Conservation (phyloP, 257 asterid genomes). For the Vinca minor region DNA sequence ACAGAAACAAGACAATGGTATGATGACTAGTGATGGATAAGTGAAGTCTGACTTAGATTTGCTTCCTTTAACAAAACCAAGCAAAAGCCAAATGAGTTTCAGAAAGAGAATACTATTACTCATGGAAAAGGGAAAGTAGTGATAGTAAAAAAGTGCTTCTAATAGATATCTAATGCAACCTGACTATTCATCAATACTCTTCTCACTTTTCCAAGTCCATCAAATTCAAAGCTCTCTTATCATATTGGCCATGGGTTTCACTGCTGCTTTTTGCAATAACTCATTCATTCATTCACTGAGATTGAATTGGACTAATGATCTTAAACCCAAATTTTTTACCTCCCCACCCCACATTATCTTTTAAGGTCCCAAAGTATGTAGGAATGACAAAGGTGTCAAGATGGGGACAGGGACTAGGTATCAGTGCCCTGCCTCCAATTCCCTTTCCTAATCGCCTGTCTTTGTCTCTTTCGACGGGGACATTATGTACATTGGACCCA, state of each 20-base stretch:
- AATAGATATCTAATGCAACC: not conserved
- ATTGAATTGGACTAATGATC: slow-evolving; percentile 25
- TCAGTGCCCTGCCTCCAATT: no score
- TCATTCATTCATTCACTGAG: slow-evolving; percentile 17
- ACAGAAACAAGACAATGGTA: slow-evolving; percentile 50
- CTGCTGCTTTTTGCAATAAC: slow-evolving; percentile 22
- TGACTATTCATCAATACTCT: slow-evolving; percentile 2
- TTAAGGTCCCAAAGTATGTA: no score
- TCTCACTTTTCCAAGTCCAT: slow-evolving; percentile 13
- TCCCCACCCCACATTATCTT: not conserved
- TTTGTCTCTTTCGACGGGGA: no score
- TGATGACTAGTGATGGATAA: slow-evolving; percentile 20
- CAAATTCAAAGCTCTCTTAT: slow-evolving; percentile 4
- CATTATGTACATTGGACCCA: no score
- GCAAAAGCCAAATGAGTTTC: slow-evolving; percentile 37
- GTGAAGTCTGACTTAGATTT: slow-evolving; percentile 46
- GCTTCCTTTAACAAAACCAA: slow-evolving; percentile 34
- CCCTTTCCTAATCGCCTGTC: no score
- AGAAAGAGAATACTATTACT: slow-evolving; percentile 54
- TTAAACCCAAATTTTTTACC: slow-evolving; percentile 11
- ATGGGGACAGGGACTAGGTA: no score
- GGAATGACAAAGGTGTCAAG: no score
- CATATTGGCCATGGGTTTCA: slow-evolving; percentile 26
- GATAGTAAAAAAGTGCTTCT: not conserved
- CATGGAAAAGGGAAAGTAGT: slow-evolving; percentile 40